Evolutionary conservation across 805 yeast species (phyloP).

Genomic region (Tetrapisispora arboricola): DNA sequence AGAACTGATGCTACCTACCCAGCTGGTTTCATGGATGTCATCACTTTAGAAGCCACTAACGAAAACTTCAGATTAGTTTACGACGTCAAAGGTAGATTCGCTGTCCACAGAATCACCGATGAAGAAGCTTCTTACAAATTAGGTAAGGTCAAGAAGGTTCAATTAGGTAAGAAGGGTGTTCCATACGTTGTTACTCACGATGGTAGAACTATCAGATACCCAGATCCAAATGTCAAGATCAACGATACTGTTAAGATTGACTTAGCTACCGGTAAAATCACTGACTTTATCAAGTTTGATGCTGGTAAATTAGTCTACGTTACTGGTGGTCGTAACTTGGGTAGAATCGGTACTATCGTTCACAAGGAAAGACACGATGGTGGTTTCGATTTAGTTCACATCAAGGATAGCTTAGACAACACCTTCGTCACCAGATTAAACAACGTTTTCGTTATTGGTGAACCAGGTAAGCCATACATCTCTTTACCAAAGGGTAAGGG

Average conservation of each 20-base stretch:
- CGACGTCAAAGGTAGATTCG: conserved; percentile 98
- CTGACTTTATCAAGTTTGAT: conserved; percentile 83
- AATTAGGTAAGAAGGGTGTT: conserved; percentile 95
- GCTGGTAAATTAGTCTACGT: conserved; percentile 86
- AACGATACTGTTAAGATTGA: conserved; percentile 98
- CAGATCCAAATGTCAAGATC: conserved; percentile 93
- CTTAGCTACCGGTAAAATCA: conserved; percentile 90
- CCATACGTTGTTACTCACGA: conserved; percentile 99
- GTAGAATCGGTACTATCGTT: conserved; percentile 90
- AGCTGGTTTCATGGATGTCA: conserved; percentile 99
- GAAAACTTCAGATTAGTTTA: conserved; percentile 98
- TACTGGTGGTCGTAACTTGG: conserved; percentile 98
- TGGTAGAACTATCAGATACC: conserved; percentile 99
- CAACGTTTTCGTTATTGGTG: conserved; percentile 92
- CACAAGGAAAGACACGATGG: conserved; percentile 98
- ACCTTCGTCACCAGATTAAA: conserved; percentile 88
- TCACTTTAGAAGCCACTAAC: conserved; percentile 93
- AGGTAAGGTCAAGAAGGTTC: conserved; percentile 96
- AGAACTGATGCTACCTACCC: conserved; percentile 96
- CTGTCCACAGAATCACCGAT: conserved; percentile 98
- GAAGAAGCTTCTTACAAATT: conserved; percentile 98
- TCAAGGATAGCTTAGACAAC: conserved; percentile 91
- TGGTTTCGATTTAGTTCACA: conserved; percentile 95
- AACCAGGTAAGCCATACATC: conserved; percentile 88
- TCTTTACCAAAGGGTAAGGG: conserved; percentile 99